Conservation (phyloP, 2,329 filamentous ascomycete genomes). For the Periconia digitata region DNA sequence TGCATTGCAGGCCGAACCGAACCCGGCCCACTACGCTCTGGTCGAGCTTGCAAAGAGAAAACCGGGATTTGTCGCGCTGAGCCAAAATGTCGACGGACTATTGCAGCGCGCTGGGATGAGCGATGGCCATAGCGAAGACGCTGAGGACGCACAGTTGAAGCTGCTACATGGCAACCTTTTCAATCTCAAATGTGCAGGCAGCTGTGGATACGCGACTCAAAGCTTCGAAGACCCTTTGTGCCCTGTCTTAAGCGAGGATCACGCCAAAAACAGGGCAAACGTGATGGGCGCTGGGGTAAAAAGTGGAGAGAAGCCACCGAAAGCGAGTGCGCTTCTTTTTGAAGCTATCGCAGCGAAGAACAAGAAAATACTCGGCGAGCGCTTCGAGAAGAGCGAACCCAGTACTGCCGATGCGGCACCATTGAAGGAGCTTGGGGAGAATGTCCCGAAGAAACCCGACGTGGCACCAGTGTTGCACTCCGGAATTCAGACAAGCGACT, state of each 20-base stretch:
- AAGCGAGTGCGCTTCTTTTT: neutral
- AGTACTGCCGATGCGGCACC: neutral
- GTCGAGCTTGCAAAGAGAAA: conserved; percentile 1
- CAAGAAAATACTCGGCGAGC: neutral
- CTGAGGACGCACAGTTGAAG: neutral
- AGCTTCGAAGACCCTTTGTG: neutral
- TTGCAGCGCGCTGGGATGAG: conserved; percentile 2
- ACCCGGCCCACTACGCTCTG: conserved; percentile 5
- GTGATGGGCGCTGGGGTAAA: neutral
- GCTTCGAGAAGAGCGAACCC: neutral
- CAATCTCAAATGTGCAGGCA: neutral
- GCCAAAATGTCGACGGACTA: conserved; percentile 5
- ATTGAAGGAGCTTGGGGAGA: neutral
- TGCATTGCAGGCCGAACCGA: conserved; percentile 1
- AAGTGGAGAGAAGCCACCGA: neutral
- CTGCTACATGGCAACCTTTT: conserved; percentile 3
- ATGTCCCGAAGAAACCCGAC: neutral
- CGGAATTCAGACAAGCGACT: neutral
- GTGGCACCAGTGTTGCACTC: neutral
- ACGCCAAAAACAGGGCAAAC: neutral
- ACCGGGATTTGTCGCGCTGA: conserved; percentile 2
- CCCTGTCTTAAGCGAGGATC: neutral
- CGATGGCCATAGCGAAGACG: neutral
- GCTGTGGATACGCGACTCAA: neutral
- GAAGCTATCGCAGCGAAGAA: neutral